A percentile compares a stretch with the other conserved stretches of the same genome.
Conservation (phyloP, 495 filamentous ascomycete species). For the Trichoderma erinaceum region DNA sequence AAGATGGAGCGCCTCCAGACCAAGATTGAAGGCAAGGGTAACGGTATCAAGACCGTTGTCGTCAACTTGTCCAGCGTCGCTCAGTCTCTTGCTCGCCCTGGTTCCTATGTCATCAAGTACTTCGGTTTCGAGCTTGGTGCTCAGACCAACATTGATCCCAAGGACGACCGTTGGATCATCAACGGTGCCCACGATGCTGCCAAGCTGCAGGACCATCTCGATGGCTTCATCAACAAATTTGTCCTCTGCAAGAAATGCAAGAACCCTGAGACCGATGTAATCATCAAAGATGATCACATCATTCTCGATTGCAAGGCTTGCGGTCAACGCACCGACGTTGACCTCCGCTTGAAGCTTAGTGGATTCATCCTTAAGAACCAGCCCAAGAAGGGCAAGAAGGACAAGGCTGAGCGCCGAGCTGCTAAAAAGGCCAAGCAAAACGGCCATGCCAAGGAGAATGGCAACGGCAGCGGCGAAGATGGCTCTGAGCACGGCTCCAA, state of each 20-base stretch:
- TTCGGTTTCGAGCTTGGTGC: slow-evolving; percentile 98
- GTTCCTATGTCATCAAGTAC: slow-evolving; percentile 97
- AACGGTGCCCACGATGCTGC: slow-evolving; percentile 93
- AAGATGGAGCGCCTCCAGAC: slow-evolving; percentile 99
- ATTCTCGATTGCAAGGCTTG: slow-evolving; percentile 97
- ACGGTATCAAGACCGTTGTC: slow-evolving; percentile 94
- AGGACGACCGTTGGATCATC: slow-evolving; percentile 99
- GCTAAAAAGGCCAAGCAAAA: slow-evolving; percentile 78
- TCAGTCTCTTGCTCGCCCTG: slow-evolving; percentile 83
- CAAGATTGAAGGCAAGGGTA: slow-evolving; percentile 99
- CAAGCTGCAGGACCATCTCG: slow-evolving; percentile 97
- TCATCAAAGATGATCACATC: slow-evolving; percentile 87
- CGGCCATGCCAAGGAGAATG: slow-evolving; percentile 54
- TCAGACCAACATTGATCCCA: slow-evolving; percentile 94
- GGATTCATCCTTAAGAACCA: slow-evolving; percentile 96
- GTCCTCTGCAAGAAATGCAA: slow-evolving; percentile 99
- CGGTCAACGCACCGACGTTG: slow-evolving; percentile 83
- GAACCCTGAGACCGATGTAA: slow-evolving; percentile 95
- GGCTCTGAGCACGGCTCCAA: slow-evolving; percentile 66
- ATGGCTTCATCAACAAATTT: slow-evolving; percentile 96
- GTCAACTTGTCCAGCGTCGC: slow-evolving; percentile 96
- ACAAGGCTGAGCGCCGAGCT: slow-evolving; percentile 88
- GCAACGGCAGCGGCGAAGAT: slow-evolving; percentile 56
- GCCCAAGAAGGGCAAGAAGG: slow-evolving; percentile 85
- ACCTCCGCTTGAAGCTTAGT: slow-evolving; percentile 90